Evolutionary conservation across 371 early-diverging fungal genomes (phyloP), one percentile per base, ranked within the genome.

Genomic region (Rhizopus delemar): DNA sequence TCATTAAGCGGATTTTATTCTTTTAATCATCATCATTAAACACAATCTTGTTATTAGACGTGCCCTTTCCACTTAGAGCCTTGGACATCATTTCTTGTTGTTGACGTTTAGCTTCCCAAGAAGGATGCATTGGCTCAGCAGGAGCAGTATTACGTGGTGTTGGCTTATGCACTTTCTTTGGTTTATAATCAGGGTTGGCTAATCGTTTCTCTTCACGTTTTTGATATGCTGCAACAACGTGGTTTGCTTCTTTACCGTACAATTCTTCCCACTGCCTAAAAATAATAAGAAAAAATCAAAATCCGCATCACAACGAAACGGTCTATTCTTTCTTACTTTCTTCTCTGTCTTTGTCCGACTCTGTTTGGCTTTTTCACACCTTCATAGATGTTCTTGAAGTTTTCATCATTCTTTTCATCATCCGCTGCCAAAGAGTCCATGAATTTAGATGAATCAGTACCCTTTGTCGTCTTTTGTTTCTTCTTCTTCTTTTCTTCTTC

Each of bases 51-150:
- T 76, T 76, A 28, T 60, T 63, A 8, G 68, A 50, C 0, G 55
- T 22, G 7, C 57, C 70, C 15, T 61, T 33, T 35, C 77, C 77
- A 57, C 75, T 78, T 36, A 78, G 57, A 33, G 78, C 78, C 63
- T 69, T 68, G n/a, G 75, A 71, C 70, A 79, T 76, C 56, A 74
- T 71, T 45, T 74, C 71, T 56, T 79, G 73, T 62, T 79, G 70
- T 12, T 69, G 62, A 56, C 69, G 69, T 58, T 79, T 79, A 41
- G 80, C 80, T 51, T 74, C 70, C 80, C 80, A 79, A 46, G 80
- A 79, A 41, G 80, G 80, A 69, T 79, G 80, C 16, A 75, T 65
- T 16, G 64, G 68, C 13, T 67, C 71, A 35, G 51, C 29, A 54
- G 41, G 49, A 28, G 56, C 45, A 7, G 22, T 22, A 22, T 29